phyloP scores from a whole-genome alignment of 768 basidiomycete genomes.

The Royoungia palumana region DNA sequence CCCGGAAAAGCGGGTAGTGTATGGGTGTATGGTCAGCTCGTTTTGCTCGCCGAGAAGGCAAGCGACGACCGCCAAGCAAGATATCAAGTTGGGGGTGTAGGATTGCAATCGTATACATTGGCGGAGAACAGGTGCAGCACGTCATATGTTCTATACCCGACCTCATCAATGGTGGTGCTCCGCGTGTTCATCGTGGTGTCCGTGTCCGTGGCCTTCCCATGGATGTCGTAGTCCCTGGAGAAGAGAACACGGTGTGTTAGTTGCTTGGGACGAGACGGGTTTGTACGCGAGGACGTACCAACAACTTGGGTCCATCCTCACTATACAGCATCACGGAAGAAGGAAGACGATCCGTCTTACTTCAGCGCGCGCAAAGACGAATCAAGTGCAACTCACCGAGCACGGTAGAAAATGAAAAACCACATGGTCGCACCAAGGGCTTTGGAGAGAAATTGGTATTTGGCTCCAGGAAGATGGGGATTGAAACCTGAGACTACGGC shows the following conservation, averaged over 20 bases:
- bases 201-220: slow-evolving; percentile 61
- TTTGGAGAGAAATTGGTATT: slow-evolving; percentile 77
- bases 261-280: neutral
- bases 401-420: slow-evolving; percentile 98
- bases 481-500: slow-evolving; percentile 71
- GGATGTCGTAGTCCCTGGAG: slow-evolving; percentile 57
- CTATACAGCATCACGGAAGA: slow-evolving; percentile 33
- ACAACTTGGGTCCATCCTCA: slow-evolving; percentile 71
- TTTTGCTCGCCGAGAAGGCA: neutral
- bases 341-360: neutral
- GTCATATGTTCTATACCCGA: slow-evolving; percentile 12
- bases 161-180: slow-evolving; percentile 40
- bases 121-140: neutral
- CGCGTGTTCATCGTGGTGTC: slow-evolving; percentile 35
- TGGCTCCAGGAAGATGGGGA: slow-evolving; percentile 79
- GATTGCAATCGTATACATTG: slow-evolving; percentile 12
- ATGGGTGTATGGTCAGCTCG: neutral
- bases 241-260: neutral
- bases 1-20: neutral
- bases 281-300: slow-evolving; percentile 42
- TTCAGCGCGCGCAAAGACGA: neutral
- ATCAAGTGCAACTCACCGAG: slow-evolving; percentile 57
- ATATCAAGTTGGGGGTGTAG: neutral
- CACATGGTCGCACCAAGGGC: slow-evolving; percentile 92
- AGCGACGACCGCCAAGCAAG: neutral